Base-by-base conservation (phyloP, 495 filamentous ascomycete genomes). In the Annulohypoxylon maeteangense region DNA sequence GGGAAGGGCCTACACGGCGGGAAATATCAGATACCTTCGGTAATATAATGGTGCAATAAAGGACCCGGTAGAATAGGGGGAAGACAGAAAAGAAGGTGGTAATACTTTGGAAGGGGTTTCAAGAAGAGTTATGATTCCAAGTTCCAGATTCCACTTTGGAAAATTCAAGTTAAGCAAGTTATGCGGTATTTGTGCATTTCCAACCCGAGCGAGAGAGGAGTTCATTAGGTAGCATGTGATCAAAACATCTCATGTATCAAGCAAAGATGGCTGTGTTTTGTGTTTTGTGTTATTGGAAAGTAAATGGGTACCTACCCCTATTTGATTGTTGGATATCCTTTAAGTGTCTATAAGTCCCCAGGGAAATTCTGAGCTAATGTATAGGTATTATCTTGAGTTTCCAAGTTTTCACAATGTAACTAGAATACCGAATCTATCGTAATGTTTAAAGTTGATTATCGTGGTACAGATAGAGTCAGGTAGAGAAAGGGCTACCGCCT, bases 1-100 rank as follows among this genome's bases (percentile, higher is more conserved):
- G 65, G 8, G 70, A 74, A n/a, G 58, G 65, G 0, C 82, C 82
- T 7, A 81, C 79, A 3, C 76, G 72, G 29, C 70, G 69, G 14
- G 83, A 86, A 54, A 86, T 84, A 48, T 80, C 82, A 6, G 80
- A 86, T 60, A 70, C 79, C 45, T 86, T 85, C 65, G 77, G 81
- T 72, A 85, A 80, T 63, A 74, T 86, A 47, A 81, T 86, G 83
- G 83, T 86, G n/a, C 75, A 76, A 50, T 81, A 76, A 78, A 40
- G 16, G n/a, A 10, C 34, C 34, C 0, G 31, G 55, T 18, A 63
- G 42, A 31, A 42, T 18, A 67, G 16, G 27, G 10, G 27, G 14
- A 8, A 59, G 18, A 54, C 50, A 31, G 20, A 48, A 18, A 58
- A 36, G 50, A 31, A 7, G 7, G 42, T 29, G 20, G 47, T 72